These are phyloP conservation scores for Colletotrichum zoysiae DNA, from an alignment of 2,329 filamentous ascomycete species.

Conservation along the genomic window DNA sequence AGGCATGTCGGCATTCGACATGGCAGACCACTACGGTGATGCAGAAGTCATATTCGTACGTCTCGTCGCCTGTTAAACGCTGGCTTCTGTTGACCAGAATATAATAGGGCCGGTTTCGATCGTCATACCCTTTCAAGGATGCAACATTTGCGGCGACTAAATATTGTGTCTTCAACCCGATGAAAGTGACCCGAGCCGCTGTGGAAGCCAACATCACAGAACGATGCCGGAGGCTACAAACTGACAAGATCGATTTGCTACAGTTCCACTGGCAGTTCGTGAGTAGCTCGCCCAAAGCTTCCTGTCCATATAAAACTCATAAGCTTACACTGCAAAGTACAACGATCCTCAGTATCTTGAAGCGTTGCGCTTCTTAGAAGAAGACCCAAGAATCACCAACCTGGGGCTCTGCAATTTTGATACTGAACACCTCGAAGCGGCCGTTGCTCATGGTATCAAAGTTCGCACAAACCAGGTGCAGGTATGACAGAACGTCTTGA, in stretches of 20 bases:
- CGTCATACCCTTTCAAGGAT: conserved; percentile 46
- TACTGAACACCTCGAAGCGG: conserved; percentile 16
- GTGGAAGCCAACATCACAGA: conserved; percentile 49
- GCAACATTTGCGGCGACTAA: conserved; percentile 51
- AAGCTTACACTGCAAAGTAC: conserved; percentile 7
- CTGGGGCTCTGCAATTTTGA: conserved; percentile 38
- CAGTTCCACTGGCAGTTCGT: conserved; percentile 55
- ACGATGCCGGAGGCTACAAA: conserved; percentile 49
- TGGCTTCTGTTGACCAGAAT: conserved; percentile 36
- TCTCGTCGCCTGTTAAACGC: neutral
- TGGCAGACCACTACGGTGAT: conserved; percentile 53
- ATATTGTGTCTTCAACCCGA: conserved; percentile 51
- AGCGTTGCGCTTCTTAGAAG: conserved; percentile 17
- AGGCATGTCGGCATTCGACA: conserved; percentile 50
- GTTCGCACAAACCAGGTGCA: conserved; percentile 36
- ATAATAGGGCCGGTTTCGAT: conserved; percentile 48
- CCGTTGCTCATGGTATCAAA: neutral
- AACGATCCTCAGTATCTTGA: conserved; percentile 33
- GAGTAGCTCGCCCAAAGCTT: conserved; percentile 27
- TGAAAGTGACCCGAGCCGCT: conserved; percentile 47
- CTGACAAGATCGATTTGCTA: conserved; percentile 50
- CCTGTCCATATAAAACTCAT: fast-evolving
- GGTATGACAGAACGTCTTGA: neutral
- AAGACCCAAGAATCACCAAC: conserved; percentile 5
- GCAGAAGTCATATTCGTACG: conserved; percentile 44